Conservation (phyloP, 176 grass and related monocot genomes). For the Phyllostachys edulis region DNA sequence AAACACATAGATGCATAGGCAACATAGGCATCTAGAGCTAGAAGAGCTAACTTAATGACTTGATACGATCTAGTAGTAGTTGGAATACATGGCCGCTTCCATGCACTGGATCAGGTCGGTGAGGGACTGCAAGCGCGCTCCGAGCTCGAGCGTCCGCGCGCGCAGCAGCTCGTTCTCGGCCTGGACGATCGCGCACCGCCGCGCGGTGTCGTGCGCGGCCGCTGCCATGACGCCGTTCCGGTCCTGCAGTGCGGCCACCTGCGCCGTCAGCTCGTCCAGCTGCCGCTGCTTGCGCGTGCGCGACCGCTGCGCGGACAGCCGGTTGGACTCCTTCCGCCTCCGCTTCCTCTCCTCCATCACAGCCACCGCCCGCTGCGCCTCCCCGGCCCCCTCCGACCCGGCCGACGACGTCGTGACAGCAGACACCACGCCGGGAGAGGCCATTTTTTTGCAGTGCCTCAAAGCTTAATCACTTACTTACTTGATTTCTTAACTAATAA, state of each 20-base stretch:
- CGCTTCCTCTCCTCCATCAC: slow-evolving; percentile 56
- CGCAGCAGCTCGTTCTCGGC: slow-evolving; percentile 63
- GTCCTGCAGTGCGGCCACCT: slow-evolving; percentile 41
- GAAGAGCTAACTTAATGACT: not conserved
- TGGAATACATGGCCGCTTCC: slow-evolving; percentile 13
- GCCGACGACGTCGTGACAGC: not conserved
- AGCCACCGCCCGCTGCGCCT: not conserved
- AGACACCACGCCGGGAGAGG: slow-evolving; percentile 29
- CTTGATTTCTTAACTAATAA: not conserved
- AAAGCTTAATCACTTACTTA: slow-evolving; percentile 2
- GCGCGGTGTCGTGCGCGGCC: slow-evolving; percentile 14
- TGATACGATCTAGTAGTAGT: slow-evolving; percentile 17
- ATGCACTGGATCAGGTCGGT: slow-evolving; percentile 31
- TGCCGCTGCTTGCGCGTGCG: slow-evolving; percentile 63
- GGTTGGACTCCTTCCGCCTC: slow-evolving; percentile 82
- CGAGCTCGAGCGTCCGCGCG: slow-evolving; percentile 48
- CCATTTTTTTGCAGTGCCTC: slow-evolving; percentile 28
- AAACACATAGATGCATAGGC: not conserved
- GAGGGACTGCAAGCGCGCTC: slow-evolving; percentile 39
- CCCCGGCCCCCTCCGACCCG: slow-evolving; percentile 2
- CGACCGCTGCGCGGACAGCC: slow-evolving; percentile 72
- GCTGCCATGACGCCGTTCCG: slow-evolving; percentile 43
- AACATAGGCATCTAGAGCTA: not conserved
- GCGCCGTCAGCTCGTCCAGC: slow-evolving; percentile 43
- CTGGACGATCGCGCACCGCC: slow-evolving; percentile 34